phyloP scores from a whole-genome alignment of 768 basidiomycete species.

The Leucocoprinus leucothites region DNA sequence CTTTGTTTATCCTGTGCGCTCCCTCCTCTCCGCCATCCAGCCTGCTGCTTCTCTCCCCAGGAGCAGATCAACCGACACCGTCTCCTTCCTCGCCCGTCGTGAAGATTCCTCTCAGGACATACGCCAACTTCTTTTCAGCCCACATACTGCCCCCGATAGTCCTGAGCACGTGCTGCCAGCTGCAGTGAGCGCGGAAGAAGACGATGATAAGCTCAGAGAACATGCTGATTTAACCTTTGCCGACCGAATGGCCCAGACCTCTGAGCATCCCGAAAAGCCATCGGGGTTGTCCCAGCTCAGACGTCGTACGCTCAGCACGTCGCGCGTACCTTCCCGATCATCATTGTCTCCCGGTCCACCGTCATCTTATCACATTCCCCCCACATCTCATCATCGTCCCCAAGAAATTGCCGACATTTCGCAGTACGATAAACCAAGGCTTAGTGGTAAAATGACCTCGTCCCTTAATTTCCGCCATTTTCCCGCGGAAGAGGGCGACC shows the following conservation, averaged over 20 bases:
- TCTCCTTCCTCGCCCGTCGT: not conserved
- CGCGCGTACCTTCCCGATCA: not conserved
- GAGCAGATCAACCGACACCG: not conserved
- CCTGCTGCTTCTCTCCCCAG: slow-evolving; percentile 20
- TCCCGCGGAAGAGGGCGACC: slow-evolving; percentile 22
- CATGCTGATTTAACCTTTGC: not conserved
- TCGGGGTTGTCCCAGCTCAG: not conserved
- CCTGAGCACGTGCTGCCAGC: not conserved
- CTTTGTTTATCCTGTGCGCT: slow-evolving; percentile 39
- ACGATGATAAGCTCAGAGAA: not conserved
- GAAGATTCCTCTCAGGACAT: not conserved
- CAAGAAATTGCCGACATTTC: slow-evolving; percentile 5
- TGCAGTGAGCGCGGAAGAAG: not conserved
- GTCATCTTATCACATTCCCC: not conserved
- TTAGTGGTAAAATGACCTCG: slow-evolving; percentile 9
- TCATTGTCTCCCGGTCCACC: not conserved
- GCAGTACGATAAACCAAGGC: slow-evolving; percentile 9
- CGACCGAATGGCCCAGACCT: not conserved
- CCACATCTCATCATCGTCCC: slow-evolving; percentile 2
- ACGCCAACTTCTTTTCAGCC: not conserved
- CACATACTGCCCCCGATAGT: not conserved
- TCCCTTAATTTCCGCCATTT: slow-evolving; percentile 31
- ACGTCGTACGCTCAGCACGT: not conserved
- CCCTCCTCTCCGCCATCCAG: slow-evolving; percentile 35
- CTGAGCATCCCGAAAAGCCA: not conserved